These are phyloP conservation scores for Candida silvicultrix DNA, from an alignment of 805 yeast genomes.

Conservation along the genomic window DNA sequence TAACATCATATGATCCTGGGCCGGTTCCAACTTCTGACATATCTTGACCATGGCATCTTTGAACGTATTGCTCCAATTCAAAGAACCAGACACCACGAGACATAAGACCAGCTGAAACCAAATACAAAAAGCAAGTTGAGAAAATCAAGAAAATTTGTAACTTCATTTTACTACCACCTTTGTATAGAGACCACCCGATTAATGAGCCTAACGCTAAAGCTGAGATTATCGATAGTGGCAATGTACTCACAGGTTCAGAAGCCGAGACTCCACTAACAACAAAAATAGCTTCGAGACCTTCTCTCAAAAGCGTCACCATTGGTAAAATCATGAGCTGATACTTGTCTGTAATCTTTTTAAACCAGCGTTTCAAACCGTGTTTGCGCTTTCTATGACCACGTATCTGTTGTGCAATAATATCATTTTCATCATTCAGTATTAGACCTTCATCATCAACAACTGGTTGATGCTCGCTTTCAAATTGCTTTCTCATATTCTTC, in stretches of 20 bases:
- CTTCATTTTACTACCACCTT: slow-evolving; percentile 73
- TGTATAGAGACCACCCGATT: slow-evolving; percentile 65
- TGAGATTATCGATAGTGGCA: slow-evolving; percentile 55
- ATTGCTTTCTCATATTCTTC: slow-evolving; percentile 44
- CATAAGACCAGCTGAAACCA: slow-evolving; percentile 84
- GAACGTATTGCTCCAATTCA: slow-evolving; percentile 71
- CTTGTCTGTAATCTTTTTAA: slow-evolving; percentile 30
- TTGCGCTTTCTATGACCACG: background rate
- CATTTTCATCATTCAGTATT: background rate
- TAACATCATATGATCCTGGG: slow-evolving; percentile 85
- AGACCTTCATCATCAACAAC: slow-evolving; percentile 12
- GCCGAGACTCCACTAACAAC: slow-evolving; percentile 86
- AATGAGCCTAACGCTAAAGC: slow-evolving; percentile 57
- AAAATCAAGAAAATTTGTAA: slow-evolving; percentile 67
- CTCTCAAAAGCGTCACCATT: slow-evolving; percentile 78
- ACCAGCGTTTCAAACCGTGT: slow-evolving; percentile 7
- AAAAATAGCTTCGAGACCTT: slow-evolving; percentile 89
- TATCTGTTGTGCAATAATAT: background rate
- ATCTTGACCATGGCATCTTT: slow-evolving; percentile 72
- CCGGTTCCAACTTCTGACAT: slow-evolving; percentile 86
- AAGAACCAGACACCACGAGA: slow-evolving; percentile 89
- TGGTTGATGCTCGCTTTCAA: slow-evolving; percentile 12
- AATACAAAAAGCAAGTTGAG: slow-evolving; percentile 76
- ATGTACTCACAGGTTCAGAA: slow-evolving; percentile 57
- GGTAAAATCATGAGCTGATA: slow-evolving; percentile 76